These are phyloP conservation scores for Didymella arachidicola DNA, from an alignment of 2,329 filamentous ascomycete species.

Conservation along the genomic window DNA sequence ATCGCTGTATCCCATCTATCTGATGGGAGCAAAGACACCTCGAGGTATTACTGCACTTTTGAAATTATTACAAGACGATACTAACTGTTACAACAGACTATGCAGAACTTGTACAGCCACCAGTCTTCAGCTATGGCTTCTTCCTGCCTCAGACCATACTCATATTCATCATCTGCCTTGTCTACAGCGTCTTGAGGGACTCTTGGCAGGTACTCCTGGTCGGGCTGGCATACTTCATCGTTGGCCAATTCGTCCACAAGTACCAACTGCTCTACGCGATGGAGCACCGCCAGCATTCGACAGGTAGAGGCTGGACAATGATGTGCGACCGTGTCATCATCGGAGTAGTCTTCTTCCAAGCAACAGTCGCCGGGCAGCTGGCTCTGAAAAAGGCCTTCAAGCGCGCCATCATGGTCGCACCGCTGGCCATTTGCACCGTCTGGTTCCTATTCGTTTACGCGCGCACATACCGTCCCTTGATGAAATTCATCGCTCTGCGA, in stretches of 20 bases:
- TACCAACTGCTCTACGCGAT: slow-evolving; percentile 98
- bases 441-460: slow-evolving; percentile 90
- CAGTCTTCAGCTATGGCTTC: slow-evolving; percentile 93
- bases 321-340: slow-evolving; percentile 92
- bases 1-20: slow-evolving; percentile 79
- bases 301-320: slow-evolving; percentile 93
- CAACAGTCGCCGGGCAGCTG: slow-evolving; percentile 88
- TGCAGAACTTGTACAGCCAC: slow-evolving; percentile 80
- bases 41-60: slow-evolving; percentile 56
- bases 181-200: slow-evolving; percentile 85
- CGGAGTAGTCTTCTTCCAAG: slow-evolving; percentile 85
- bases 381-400: slow-evolving; percentile 77
- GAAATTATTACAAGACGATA: neutral
- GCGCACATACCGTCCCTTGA: slow-evolving; percentile 83
- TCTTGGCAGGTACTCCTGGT: slow-evolving; percentile 84
- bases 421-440: slow-evolving; percentile 78
- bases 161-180: slow-evolving; percentile 92
- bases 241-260: slow-evolving; percentile 91
- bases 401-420: slow-evolving; percentile 74
- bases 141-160: slow-evolving; percentile 92
- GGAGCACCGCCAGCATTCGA: slow-evolving; percentile 95
- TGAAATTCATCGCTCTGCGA: slow-evolving; percentile 88
- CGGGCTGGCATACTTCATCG: slow-evolving; percentile 80
- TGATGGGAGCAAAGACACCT: slow-evolving; percentile 82
- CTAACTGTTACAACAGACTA: slow-evolving; percentile 65